phyloP scores from a whole-genome alignment of 2,329 filamentous ascomycete genomes.

The Cercospora canescens region DNA sequence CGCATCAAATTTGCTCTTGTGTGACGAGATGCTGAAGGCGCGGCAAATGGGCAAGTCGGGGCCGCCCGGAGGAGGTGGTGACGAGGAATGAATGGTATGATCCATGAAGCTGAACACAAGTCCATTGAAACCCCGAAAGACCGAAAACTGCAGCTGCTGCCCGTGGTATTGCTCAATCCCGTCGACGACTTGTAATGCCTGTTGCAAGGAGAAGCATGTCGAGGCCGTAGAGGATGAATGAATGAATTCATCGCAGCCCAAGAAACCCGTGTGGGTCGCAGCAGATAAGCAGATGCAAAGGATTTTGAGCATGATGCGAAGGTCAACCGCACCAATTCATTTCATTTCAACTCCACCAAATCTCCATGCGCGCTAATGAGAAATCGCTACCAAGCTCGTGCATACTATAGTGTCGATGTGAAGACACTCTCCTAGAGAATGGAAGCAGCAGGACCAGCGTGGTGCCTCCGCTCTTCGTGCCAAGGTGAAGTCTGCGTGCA shows the following conservation, averaged over 20 bases:
- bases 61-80: constrained; percentile 33
- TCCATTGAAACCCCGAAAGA: background rate
- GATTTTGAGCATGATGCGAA: background rate
- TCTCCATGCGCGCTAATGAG: background rate
- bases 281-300: background rate
- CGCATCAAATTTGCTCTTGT: constrained; percentile 89
- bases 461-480: too few relatives aligned
- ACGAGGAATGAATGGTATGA: constrained; percentile 20
- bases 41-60: constrained; percentile 74
- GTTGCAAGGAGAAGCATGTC: background rate
- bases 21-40: constrained; percentile 96
- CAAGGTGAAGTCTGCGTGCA: background rate
- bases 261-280: background rate
- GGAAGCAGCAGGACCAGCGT: too few relatives aligned
- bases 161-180: background rate
- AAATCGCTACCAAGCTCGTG: background rate
- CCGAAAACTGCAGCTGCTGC: background rate
- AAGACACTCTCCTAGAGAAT: too few relatives aligned
- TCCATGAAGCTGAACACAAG: background rate
- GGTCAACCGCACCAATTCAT: background rate
- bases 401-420: background rate
- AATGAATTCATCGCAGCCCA: background rate
- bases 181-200: background rate
- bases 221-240: background rate
- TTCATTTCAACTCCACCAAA: background rate